Evolutionary conservation across 495 filamentous ascomycete genomes (phyloP), one percentile per base, ranked within the genome.

Genomic region (Physcia stellaris): DNA sequence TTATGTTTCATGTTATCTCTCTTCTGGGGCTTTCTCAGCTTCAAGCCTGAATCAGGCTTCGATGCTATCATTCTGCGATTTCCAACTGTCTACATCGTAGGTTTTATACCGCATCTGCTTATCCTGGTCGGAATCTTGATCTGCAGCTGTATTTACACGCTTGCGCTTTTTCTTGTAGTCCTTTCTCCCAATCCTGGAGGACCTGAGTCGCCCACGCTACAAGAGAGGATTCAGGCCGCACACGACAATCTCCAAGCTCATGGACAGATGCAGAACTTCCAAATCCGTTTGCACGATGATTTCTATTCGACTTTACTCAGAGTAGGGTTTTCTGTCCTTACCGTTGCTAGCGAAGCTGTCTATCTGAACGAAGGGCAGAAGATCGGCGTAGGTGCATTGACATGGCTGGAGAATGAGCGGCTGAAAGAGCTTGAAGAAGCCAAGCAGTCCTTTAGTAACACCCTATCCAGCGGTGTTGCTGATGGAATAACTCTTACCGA

Each of bases 171-270:
- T 0, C 64, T 95, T 4, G 86, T 85, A 0, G 79, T 83, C 2
- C 54, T 90, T 28, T 79, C 83, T 4, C 66, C 79, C 0, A 73
- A 77, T 15, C 28, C 53, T 55, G 58, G 59, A 39, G 48, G 44
- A 41, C 45, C 48, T 23, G 45, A 47, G 32, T 38, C 50, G 23
- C 37, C 58, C 16, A 61, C 70, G 1, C 53, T 79, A 26, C 52
- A 61, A 22, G 63, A 75, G 33, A 67, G 81, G 35, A 60, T 90
- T 15, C 45, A 47, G 7, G 54, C 68, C 35, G 87, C 83, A 2
- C 83, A 85, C 48, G 71, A 77, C 21, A 96, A 95, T 45, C 80
- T 98, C 69, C 88, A 94, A 52, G 88, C 87, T 2, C 84, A 88
- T 41, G 73, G 83, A 1, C 85, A 87, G 15, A 66, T 96, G 7